Evolutionary conservation across 805 yeast genomes (phyloP).

Genomic region (Saccharomycopsis sp.): DNA sequence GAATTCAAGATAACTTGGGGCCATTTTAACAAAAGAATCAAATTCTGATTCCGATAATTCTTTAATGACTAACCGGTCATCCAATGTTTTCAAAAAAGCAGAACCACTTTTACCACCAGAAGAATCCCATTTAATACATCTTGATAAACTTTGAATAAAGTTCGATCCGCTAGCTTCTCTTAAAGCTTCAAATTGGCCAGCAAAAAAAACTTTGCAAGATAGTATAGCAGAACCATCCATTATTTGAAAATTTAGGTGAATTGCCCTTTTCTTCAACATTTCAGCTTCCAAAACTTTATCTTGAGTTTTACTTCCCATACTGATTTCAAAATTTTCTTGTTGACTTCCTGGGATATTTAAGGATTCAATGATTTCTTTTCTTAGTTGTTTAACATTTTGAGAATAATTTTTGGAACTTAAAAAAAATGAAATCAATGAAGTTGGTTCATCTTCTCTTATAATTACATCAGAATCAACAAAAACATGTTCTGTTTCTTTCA

Average conservation of each 20-base stretch:
- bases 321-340: constrained; percentile 21
- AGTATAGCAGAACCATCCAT: constrained; percentile 74
- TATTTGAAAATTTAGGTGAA: constrained; percentile 86
- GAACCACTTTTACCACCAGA: constrained; percentile 97
- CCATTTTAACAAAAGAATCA: constrained; percentile 89
- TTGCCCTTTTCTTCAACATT: constrained; percentile 75
- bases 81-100: constrained; percentile 83
- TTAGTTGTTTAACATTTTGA: constrained; percentile 41
- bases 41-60: constrained; percentile 81
- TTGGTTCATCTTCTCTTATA: constrained; percentile 93
- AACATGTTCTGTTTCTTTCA: constrained; percentile 70
- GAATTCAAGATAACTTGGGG: constrained; percentile 93
- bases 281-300: constrained; percentile 40
- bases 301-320: constrained; percentile 6
- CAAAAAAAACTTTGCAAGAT: constrained; percentile 84
- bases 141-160: constrained; percentile 78
- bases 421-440: constrained; percentile 89
- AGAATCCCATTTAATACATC: constrained; percentile 94
- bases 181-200: constrained; percentile 94
- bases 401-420: constrained; percentile 75
- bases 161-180: constrained; percentile 72
- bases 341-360: constrained; percentile 10
- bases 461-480: constrained; percentile 91
- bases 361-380: constrained; percentile 4
- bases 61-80: constrained; percentile 80